phyloP scores from a whole-genome alignment of 2,329 filamentous ascomycete genomes.

The Sclerotinia minor region DNA sequence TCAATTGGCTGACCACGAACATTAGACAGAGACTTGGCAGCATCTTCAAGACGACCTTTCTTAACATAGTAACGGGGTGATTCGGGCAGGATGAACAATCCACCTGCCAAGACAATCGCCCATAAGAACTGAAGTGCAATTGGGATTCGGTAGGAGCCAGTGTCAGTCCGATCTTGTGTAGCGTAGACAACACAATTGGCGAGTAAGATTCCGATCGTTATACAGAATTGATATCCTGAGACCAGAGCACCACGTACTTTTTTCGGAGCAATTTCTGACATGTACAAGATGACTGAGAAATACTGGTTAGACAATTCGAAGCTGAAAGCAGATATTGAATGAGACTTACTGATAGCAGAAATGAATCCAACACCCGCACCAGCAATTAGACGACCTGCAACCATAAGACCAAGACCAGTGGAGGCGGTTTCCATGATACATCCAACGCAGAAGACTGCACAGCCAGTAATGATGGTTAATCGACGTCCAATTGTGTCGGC shows the following conservation, averaged over 20 bases:
- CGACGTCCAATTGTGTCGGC: conserved; percentile 73
- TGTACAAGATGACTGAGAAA: conserved; percentile 73
- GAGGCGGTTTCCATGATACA: conserved; percentile 65
- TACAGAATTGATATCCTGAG: conserved; percentile 79
- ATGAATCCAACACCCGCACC: conserved; percentile 80
- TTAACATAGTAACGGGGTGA: conserved; percentile 85
- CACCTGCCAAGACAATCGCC: conserved; percentile 71
- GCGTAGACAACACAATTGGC: conserved; percentile 74
- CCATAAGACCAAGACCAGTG: conserved; percentile 46
- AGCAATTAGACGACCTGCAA: conserved; percentile 70
- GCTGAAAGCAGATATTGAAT: conserved; percentile 52
- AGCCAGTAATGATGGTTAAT: conserved; percentile 60
- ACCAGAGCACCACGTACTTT: conserved; percentile 79
- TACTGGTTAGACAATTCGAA: conserved; percentile 55
- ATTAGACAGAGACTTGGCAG: conserved; percentile 60
- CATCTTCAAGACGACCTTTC: conserved; percentile 67
- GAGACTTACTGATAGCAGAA: conserved; percentile 59
- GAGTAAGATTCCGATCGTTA: conserved; percentile 75
- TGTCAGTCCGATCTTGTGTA: conserved; percentile 61
- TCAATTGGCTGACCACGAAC: conserved; percentile 73
- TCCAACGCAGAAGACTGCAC: conserved; percentile 68
- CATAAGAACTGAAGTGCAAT: conserved; percentile 79
- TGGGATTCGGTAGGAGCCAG: conserved; percentile 74
- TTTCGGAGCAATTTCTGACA: conserved; percentile 60
- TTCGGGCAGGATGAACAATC: conserved; percentile 77